Evolutionary conservation across 306 rosid species (phyloP).

Genomic region (Quercus cerris): DNA sequence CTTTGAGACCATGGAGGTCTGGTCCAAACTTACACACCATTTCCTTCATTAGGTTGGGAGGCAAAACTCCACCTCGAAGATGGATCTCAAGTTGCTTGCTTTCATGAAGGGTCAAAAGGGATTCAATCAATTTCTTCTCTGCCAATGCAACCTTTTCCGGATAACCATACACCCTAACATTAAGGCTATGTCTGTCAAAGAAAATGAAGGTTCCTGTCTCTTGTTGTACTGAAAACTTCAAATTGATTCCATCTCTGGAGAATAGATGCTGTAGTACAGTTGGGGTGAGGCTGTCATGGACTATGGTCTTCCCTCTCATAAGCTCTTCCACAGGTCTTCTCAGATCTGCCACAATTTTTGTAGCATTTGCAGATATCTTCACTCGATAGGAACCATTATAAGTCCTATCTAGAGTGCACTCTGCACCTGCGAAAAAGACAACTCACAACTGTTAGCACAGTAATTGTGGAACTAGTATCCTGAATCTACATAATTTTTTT

Average conservation of each 20-base stretch:
- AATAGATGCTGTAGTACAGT: conserved; percentile 55
- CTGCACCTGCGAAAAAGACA: conserved; percentile 53
- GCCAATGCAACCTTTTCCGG: conserved; percentile 49
- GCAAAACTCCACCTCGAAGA: conserved; percentile 62
- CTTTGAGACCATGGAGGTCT: conserved; percentile 74
- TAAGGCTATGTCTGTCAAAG: conserved; percentile 59
- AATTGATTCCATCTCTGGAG: conserved; percentile 63
- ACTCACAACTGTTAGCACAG: conserved; percentile 18
- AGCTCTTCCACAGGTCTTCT: conserved; percentile 80
- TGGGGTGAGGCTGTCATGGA: conserved; percentile 59
- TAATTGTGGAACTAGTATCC: background rate
- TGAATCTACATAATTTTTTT: background rate
- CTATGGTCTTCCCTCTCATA: conserved; percentile 62
- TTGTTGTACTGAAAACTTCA: conserved; percentile 49
- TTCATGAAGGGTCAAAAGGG: conserved; percentile 57
- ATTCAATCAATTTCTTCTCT: conserved; percentile 53
- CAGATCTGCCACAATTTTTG: conserved; percentile 70
- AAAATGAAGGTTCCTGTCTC: conserved; percentile 69
- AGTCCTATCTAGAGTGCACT: conserved; percentile 46
- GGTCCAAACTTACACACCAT: conserved; percentile 78
- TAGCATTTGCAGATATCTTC: conserved; percentile 84
- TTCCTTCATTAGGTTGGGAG: conserved; percentile 80
- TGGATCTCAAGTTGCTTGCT: conserved; percentile 65
- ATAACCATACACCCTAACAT: conserved; percentile 62
- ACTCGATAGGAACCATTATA: conserved; percentile 68